These are phyloP conservation scores for Sphaerulina populicola DNA, from an alignment of 2,329 filamentous ascomycete species.

Conservation along the genomic window DNA sequence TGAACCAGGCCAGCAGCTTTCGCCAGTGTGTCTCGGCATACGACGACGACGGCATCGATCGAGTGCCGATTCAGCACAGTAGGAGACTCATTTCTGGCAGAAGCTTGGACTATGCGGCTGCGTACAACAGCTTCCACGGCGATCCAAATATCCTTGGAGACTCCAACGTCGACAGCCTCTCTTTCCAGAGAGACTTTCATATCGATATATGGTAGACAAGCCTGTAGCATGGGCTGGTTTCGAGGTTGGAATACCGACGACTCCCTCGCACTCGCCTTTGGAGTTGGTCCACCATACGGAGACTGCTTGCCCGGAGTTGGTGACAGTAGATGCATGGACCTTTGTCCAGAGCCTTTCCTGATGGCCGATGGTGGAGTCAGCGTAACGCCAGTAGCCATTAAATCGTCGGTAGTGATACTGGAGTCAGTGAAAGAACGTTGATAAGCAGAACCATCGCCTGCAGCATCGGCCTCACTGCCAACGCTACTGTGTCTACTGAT, in stretches of 20 bases:
- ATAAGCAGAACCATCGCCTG: slow-evolving; percentile 5
- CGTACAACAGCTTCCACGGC: slow-evolving; percentile 25
- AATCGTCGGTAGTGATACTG: slow-evolving; percentile 24
- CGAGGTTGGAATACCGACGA: background rate
- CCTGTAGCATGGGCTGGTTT: background rate
- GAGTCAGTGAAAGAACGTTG: slow-evolving; percentile 25
- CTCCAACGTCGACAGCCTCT: slow-evolving; percentile 22
- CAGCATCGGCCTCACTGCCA: slow-evolving; percentile 12
- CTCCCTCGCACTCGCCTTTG: slow-evolving; percentile 12
- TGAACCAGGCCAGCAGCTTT: slow-evolving; percentile 1
- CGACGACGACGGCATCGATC: slow-evolving; percentile 15
- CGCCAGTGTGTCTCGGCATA: slow-evolving; percentile 11
- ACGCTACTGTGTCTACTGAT: slow-evolving; percentile 24
- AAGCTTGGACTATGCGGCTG: slow-evolving; percentile 13
- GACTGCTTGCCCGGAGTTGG: slow-evolving; percentile 11
- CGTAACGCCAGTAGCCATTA: slow-evolving; percentile 12
- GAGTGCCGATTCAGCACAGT: background rate
- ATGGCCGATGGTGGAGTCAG: slow-evolving; percentile 12
- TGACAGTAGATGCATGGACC: slow-evolving; percentile 11
- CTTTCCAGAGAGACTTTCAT: slow-evolving; percentile 21
- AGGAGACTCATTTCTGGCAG: background rate
- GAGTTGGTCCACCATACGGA: slow-evolving; percentile 17
- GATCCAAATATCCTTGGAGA: slow-evolving; percentile 26
- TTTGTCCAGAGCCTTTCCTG: slow-evolving; percentile 4
- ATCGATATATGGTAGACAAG: slow-evolving; percentile 24